A percentile compares a stretch with the other conserved stretches of the same genome.
These are phyloP conservation scores for Eimeria tenella DNA, from an alignment of 169 alveolate genomes.

Conservation along the genomic window DNA sequence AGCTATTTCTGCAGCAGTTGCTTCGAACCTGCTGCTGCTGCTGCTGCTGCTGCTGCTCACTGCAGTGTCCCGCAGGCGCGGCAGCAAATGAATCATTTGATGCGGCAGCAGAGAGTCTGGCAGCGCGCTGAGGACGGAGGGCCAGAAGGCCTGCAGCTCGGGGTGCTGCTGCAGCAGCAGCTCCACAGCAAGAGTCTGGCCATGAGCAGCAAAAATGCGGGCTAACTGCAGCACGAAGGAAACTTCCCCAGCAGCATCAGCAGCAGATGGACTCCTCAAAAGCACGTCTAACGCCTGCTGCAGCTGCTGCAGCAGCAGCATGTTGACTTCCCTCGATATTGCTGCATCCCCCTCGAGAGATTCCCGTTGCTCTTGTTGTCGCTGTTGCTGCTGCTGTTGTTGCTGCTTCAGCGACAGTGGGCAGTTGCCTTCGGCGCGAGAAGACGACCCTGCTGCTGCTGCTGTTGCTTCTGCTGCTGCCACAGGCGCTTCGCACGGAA, in stretches of 20 bases:
- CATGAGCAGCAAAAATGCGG: constrained; percentile 32
- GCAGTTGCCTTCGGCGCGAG: neutral
- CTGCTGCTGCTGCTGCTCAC: constrained; percentile 13
- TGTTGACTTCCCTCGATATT: neutral
- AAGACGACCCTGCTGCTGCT: neutral
- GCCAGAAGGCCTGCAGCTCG: constrained; percentile 25
- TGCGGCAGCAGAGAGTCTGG: constrained; percentile 57
- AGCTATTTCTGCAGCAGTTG: constrained; percentile 22
- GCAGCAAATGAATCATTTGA: constrained; percentile 40
- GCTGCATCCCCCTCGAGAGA: neutral
- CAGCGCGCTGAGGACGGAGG: constrained; percentile 48
- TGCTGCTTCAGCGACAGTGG: neutral
- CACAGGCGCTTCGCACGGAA: neutral
- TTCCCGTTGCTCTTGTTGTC: constrained; percentile 18
- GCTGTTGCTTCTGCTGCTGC: neutral
- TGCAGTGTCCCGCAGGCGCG: neutral
- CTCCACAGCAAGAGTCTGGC: constrained; percentile 49
- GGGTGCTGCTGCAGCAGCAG: constrained; percentile 72
- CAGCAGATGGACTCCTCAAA: neutral
- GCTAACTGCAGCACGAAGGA: constrained; percentile 53
- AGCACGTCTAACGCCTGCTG: constrained; percentile 52
- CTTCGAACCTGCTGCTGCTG: constrained; percentile 38
- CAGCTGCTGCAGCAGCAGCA: constrained; percentile 61
- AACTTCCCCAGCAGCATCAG: neutral
- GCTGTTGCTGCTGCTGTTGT: constrained; percentile 29